Conservation (phyloP, 2,329 filamentous ascomycete species). For the Exophiala sideris region DNA sequence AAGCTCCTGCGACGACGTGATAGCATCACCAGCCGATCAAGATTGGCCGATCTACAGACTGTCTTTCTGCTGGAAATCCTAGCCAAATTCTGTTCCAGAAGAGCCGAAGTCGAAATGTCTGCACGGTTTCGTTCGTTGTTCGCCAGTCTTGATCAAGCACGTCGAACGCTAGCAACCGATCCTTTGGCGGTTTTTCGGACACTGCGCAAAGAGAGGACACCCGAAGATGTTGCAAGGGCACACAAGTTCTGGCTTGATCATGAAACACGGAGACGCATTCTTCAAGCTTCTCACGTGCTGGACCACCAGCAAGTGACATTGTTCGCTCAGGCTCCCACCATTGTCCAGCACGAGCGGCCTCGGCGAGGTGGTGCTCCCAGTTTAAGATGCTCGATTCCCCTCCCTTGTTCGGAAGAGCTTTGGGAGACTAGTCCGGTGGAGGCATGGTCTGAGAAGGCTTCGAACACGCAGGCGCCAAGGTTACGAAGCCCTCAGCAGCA, state of each 20-base stretch:
- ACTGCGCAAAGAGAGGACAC: constrained; percentile 27
- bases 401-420: constrained; percentile 33
- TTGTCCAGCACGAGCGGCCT: constrained; percentile 28
- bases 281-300: constrained; percentile 35
- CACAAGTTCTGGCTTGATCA: constrained; percentile 37
- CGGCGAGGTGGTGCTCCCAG: constrained; percentile 7
- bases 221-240: constrained; percentile 30
- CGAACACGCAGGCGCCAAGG: constrained; percentile 6
- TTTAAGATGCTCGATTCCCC: constrained; percentile 28
- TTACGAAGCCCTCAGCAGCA: constrained; percentile 1
- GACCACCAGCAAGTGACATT: constrained; percentile 34
- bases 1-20: constrained; percentile 32
- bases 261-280: constrained; percentile 34
- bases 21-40: constrained; percentile 34
- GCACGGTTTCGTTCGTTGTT: constrained; percentile 35
- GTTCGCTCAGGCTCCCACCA: constrained; percentile 33
- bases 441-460: constrained; percentile 31
- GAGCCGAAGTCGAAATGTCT: constrained; percentile 34
- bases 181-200: constrained; percentile 33
- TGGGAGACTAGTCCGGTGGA: constrained; percentile 33
- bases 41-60: constrained; percentile 35
- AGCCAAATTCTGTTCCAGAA: constrained; percentile 34
- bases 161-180: constrained; percentile 31
- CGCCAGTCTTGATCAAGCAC: constrained; percentile 33
- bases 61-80: constrained; percentile 36